Percentiles rank a stretch among this genome's conserved stretches.
phyloP scores from a whole-genome alignment of 192 early-diverging fungal species.

The Coemansia sp. region DNA sequence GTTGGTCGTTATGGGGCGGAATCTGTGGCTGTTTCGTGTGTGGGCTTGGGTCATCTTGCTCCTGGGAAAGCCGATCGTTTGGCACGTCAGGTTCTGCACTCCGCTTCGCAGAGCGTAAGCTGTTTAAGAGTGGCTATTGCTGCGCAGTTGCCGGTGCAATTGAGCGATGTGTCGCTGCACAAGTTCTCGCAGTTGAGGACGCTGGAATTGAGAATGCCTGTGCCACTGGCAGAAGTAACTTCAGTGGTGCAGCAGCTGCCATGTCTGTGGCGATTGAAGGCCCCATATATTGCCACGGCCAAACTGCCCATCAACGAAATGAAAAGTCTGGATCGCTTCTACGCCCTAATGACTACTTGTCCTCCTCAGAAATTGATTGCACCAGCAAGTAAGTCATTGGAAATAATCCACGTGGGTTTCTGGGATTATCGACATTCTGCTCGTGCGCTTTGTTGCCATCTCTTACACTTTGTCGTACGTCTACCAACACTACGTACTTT shows the following conservation, averaged over 20 bases:
- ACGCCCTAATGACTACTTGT: neutral
- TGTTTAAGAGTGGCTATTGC: neutral
- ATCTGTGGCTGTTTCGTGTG: neutral
- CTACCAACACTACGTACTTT: conserved; percentile 6
- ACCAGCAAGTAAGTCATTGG: conserved; percentile 11
- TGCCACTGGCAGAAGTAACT: neutral
- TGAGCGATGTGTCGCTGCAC: neutral
- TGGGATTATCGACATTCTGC: conserved; percentile 22
- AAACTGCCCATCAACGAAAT: neutral
- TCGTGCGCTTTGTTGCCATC: conserved; percentile 12
- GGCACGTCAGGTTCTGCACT: neutral
- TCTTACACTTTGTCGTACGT: neutral
- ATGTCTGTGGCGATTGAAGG: conserved; percentile 1
- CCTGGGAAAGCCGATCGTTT: neutral
- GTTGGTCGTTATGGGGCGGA: neutral
- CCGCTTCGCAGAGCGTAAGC: neutral
- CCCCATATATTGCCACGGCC: conserved; percentile 13
- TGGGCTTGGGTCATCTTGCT: neutral
- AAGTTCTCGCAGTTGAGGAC: neutral
- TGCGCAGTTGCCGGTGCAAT: neutral
- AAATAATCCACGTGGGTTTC: conserved; percentile 19
- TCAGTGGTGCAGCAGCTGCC: conserved; percentile 7
- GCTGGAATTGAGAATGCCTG: conserved; percentile 18
- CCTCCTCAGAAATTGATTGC: too few species aligned
- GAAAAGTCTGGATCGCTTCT: conserved; percentile 6